Evolutionary conservation across 179 eudicot genomes (phyloP), one percentile per base, ranked within the genome.

Genomic region (Silene noctiflora): DNA sequence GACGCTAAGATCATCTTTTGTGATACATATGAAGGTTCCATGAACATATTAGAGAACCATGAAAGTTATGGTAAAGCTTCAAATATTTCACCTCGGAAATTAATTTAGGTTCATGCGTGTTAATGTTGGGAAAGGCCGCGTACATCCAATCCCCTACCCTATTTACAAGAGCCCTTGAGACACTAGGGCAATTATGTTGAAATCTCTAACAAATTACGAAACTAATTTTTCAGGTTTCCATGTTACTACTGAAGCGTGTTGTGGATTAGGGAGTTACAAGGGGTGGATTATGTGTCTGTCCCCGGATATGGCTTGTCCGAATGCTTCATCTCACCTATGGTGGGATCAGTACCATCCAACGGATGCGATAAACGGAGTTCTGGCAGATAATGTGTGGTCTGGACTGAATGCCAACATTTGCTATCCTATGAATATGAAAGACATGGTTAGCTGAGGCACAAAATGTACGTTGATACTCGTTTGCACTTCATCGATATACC

Each of bases 301-400:
- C 3, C 85, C 96, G 12, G 90, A 85, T 63, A 91, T 89, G 98
- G 94, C 98, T 59, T 93, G 98, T 60, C 63, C 19, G 1, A 84
- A 91, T 78, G 93, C 98, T 66, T 87, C 95, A 11, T 80, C 81
- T 16, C 91, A 93, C 84, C 80, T 93, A 17, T 93, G 98, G 98
- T 93, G 98, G 98, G 98, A 93, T 13, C 97, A 91, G 79, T 93
- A 88, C 71, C 97, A 93, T 86, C 98, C 98, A 19, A 91, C 98
- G 0, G 91, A 83, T 74, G 88, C 93, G 6, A 92, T 93, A 24
- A 91, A 93, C 74, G 84, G 69, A 6, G 87, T 93, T 67, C 76
- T 93, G 66, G 94, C 93, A 0, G 98, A 93, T 62, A 91, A 91
- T 74, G 88, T 93, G 17, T 93, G 96, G 94, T 90, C 94, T 29